Base-by-base conservation (phyloP, 2,329 filamentous ascomycete species). In the Blumeriella jaapii region DNA sequence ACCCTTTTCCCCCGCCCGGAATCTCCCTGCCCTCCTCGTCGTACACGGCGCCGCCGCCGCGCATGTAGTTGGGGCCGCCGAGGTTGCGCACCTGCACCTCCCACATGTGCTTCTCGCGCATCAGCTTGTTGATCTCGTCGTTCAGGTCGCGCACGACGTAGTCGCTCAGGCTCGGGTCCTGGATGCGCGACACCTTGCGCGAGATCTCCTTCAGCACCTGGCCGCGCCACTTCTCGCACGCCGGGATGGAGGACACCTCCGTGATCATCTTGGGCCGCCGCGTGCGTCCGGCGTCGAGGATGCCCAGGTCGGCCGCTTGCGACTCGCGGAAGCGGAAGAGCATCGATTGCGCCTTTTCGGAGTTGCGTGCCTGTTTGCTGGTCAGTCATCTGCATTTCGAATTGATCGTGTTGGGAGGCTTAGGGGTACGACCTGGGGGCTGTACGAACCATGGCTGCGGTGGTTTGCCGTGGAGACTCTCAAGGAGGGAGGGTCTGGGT, bases 91-190 rank as follows among this genome's bases (percentile, higher is more conserved):
- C 95, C 62, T 95, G 86, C 50, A 91, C 75, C 67, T 98, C 91
- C 91, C 91, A 98, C 72, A 93, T 87, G 70, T 93, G 86, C 62
- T 98, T 98, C 66, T 98, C 91, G 46, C 86, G 78, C 84, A 98
- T 95, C 44, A 94, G 71, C 64, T 94, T 93, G 68, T 98, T 98
- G 68, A 98, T 93, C 62, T 98, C 91, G 60, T 98, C 91, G 64
- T 98, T 98, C 56, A 98, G 68, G 61, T 98, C 91, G 54, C 91
- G 79, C 59, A 98, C 85, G 67, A 96, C 91, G 65, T 82, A 96
- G 68, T 98, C 91, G 61, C 77, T 85, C n/a, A 98, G 70, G 29
- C 80, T 78, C 6, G 74, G 67, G 52, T 98, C 91, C 59, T 98
- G 91, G 63, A 98, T 96, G 56, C 83, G 83, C 45, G 85, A 85